Base-by-base conservation (phyloP, 768 basidiomycete genomes). In the Tulasnella sp. region DNA sequence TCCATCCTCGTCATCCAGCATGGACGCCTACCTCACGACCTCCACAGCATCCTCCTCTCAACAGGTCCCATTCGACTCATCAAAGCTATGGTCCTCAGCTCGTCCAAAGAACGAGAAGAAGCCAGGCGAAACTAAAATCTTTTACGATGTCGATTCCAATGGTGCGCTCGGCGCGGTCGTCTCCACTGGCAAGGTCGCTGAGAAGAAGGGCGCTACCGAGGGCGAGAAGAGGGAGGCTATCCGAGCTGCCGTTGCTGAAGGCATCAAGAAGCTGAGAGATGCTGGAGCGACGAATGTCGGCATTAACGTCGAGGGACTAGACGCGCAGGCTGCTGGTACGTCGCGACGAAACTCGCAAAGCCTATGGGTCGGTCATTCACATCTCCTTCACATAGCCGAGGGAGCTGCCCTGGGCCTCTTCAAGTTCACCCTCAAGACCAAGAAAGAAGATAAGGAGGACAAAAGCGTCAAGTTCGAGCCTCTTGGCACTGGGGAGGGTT, bases 291-390 rank as follows among this genome's bases (percentile, higher is more conserved):
- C 90, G 37, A 82, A 90, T 75, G 90, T 93, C 64, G 80, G 87
- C 34, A 86, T 96, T 76, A 94, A 95, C 84, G 90, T 89, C 40
- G 89, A 90, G 9, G 81, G 84, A 1, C 93, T 48, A 9, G 78
- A 95, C 85, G 89, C 93, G 31, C 94, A 96, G 81, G 94, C 94
- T 81, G 91, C 94, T n/a, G 93, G 94, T 93, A 82, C 34, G 89
- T 83, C 24, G 75, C n/a, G n/a, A n/a, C n/a, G n/a, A n/a, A n/a
- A n/a, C n/a, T n/a, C n/a, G n/a, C n/a, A n/a, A n/a, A n/a, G n/a
- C n/a, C n/a, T n/a, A n/a, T n/a, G n/a, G n/a, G n/a, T n/a, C n/a
- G n/a, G 37, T 18, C 44, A 40, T 14, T 78, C 5, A 80, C 81
- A 24, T 80, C 1, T 14, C 64, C 81, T 82, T 77, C 31, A 73